These are phyloP conservation scores for Nelumbo lutea DNA, from an alignment of 164 flowering plant genomes.

Conservation along the genomic window DNA sequence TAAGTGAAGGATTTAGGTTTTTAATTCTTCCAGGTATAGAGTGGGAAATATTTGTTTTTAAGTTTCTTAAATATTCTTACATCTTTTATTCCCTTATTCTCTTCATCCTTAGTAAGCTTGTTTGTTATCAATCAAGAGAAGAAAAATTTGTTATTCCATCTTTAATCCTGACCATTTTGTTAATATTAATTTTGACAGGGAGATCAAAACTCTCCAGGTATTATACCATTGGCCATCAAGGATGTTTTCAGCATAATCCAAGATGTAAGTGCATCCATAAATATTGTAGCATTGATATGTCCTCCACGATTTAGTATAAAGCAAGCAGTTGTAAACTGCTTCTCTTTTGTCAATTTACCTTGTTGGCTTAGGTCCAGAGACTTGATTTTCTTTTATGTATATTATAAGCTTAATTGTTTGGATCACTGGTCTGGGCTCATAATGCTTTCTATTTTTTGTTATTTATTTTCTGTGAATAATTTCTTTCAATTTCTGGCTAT, in stretches of 20 bases:
- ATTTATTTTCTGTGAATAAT: too few relatives aligned
- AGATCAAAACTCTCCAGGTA: conserved; percentile 85
- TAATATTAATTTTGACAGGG: conserved; percentile 46
- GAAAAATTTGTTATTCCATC: background rate
- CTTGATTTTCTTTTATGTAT: too few relatives aligned
- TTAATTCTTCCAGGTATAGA: background rate
- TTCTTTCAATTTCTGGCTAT: too few relatives aligned
- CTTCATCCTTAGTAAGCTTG: background rate
- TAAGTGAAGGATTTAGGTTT: background rate
- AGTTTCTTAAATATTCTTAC: background rate
- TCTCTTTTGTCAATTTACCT: background rate
- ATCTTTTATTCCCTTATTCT: background rate
- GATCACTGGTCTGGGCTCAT: too few relatives aligned
- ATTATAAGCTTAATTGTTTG: too few relatives aligned
- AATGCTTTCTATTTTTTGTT: too few relatives aligned
- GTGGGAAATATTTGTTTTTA: background rate
- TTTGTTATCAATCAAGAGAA: too few relatives aligned
- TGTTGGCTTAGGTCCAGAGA: background rate
- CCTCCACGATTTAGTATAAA: too few relatives aligned
- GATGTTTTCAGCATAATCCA: conserved; percentile 98
- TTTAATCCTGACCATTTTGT: background rate
- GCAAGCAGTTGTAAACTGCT: background rate
- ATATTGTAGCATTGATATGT: background rate
- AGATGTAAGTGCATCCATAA: conserved; percentile 59
- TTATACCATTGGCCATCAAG: conserved; percentile 94